Percentiles rank a stretch among this genome's conserved stretches.
phyloP scores from a whole-genome alignment of 1,139 yeast species.

The Debaryomyces coudertii region DNA sequence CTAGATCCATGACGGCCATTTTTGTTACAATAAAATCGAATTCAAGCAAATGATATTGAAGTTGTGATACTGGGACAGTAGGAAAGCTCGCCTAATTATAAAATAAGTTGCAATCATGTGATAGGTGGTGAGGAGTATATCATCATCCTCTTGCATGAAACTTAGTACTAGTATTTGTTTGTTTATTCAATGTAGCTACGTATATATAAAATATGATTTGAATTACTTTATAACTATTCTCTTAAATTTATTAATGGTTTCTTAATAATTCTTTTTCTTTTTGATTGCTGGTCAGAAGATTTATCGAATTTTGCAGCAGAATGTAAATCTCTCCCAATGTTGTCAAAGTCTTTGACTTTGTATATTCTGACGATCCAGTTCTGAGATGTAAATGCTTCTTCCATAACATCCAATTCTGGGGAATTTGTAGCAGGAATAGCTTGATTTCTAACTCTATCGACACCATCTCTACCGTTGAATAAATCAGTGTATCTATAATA shows the following conservation, averaged over 20 bases:
- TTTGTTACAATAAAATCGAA: neutral
- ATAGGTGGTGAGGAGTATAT: neutral
- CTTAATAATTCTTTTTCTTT: constrained; percentile 52
- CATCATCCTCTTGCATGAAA: neutral
- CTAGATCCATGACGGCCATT: constrained; percentile 49
- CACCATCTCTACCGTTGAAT: constrained; percentile 66
- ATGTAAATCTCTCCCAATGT: constrained; percentile 69
- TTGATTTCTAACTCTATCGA: constrained; percentile 90
- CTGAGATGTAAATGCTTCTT: constrained; percentile 93
- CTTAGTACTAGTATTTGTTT: neutral
- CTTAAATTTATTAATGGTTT: constrained; percentile 59
- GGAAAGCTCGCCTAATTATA: neutral
- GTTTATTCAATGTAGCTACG: neutral
- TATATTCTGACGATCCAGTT: constrained; percentile 97
- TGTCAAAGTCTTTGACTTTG: constrained; percentile 88
- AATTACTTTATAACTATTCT: constrained; percentile 25
- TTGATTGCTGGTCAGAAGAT: constrained; percentile 29
- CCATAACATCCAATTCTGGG: constrained; percentile 73
- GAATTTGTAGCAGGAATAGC: constrained; percentile 58
- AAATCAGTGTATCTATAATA: constrained; percentile 84
- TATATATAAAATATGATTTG: neutral
- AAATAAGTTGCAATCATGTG: constrained; percentile 4
- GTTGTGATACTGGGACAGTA: neutral
- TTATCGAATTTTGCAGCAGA: constrained; percentile 53
- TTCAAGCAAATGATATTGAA: neutral